Base-by-base conservation (phyloP, 371 early-diverging fungal genomes). In the Fennellomyces sp. region DNA sequence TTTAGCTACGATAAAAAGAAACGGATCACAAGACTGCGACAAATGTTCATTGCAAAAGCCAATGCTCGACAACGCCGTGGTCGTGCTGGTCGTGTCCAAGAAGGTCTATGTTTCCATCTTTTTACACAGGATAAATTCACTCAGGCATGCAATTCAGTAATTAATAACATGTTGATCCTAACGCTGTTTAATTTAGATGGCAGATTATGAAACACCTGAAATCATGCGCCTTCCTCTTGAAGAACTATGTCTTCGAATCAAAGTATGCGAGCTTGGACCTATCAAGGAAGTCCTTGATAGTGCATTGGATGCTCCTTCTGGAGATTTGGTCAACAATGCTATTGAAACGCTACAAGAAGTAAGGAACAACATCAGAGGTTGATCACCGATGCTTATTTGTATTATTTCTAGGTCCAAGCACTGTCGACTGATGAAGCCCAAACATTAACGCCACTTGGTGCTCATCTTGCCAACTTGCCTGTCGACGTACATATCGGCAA, bases 11-110 rank as follows among this genome's bases (percentile, higher is more conserved):
- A 95, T 60, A 80, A 84, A 39, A 80, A 83, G 55, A 76, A 83
- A 49, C 69, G 84, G 29, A 81, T 94, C n/a, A 83, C 91, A 1
- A 76, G 81, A 1, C 62, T 98, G 39, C 72, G 81, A 13, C 91
- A 92, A 54, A 80, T 73, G 17, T 85, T 84, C 39, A 76, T 97
- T 17, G 86, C 93, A 27, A 87, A 86, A 58, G 94, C 97, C 15
- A 95, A 92, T 61, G 92, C 89, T 4, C 76, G 80, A 31, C 99
- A 99, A 74, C 82, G 99, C 33, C 74, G 88, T 4, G 99, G 99
- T 29, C 86, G 98, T 56, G 97, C 98, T 4, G 99, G 99, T 25
- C 76, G 99, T 49, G 90, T 93, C 2, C 90, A 87, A 54, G 82
- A 82, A 41, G 98, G 98, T 11, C 66, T 90, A 0, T 90, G 92